A percentile compares a stretch with the other conserved stretches of the same genome.
Evolutionary conservation across 2,329 filamentous ascomycete genomes (phyloP).

Genomic region (Hypoxylon sp.): DNA sequence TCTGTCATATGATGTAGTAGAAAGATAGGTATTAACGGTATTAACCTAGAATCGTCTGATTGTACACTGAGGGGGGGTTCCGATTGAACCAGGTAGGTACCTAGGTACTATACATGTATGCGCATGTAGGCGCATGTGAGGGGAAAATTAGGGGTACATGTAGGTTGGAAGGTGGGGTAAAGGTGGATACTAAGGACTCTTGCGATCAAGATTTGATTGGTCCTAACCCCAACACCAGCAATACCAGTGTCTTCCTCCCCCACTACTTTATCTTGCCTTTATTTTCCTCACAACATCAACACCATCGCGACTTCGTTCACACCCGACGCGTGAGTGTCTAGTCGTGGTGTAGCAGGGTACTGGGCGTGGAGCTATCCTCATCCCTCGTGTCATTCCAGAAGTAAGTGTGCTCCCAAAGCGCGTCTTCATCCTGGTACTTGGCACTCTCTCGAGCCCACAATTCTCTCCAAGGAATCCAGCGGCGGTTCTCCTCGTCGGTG

Average conservation of each 20-base stretch:
- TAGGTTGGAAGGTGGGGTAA: background rate
- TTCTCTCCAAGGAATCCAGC: conserved; percentile 11
- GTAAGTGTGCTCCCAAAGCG: background rate
- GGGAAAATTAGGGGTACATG: conserved; percentile 2
- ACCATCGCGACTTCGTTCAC: background rate
- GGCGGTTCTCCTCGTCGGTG: background rate
- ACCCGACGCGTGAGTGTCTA: background rate
- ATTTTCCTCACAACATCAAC: background rate
- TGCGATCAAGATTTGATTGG: conserved; percentile 31
- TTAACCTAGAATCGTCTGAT: conserved; percentile 16
- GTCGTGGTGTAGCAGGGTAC: background rate
- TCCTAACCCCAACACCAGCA: background rate
- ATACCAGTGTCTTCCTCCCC: conserved; percentile 14
- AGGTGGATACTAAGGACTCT: background rate
- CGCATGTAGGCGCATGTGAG: background rate
- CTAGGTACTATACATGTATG: background rate
- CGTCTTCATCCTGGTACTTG: background rate
- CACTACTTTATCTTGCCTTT: conserved; percentile 7
- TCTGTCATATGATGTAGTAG: conserved; percentile 39
- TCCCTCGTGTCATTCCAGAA: background rate
- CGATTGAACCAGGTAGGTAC: background rate
- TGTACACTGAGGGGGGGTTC: conserved; percentile 32
- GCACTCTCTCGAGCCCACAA: background rate
- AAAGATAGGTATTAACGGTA: conserved; percentile 6
- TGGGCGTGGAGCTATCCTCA: background rate